Percentiles rank a stretch among this genome's conserved stretches.
Evolutionary conservation across 2,329 filamentous ascomycete genomes (phyloP).

Genomic region (Verticillium alfalfae): DNA sequence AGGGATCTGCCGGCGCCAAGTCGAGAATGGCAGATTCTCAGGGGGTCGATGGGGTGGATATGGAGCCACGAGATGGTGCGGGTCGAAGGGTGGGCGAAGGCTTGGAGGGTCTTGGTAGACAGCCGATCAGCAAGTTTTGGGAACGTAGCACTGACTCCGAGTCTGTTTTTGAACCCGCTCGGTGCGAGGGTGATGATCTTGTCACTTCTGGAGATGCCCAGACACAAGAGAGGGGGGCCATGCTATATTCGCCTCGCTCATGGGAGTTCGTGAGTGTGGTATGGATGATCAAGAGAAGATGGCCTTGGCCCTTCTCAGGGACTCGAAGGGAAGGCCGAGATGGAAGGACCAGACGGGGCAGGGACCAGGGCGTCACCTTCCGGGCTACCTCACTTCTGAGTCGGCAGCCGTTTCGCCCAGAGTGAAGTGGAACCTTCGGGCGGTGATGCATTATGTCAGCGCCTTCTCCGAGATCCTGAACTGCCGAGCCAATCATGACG

Average conservation of each 20-base stretch:
- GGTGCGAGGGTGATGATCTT: not conserved
- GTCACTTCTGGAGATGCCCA: not conserved
- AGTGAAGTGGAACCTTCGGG: not conserved
- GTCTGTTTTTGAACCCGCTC: not conserved
- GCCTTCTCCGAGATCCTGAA: not conserved
- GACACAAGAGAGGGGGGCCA: not conserved
- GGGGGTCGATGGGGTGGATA: not conserved
- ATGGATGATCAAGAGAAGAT: not conserved
- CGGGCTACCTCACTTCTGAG: not conserved
- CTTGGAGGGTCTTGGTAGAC: not conserved
- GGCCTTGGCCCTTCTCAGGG: no score
- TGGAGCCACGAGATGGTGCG: not conserved
- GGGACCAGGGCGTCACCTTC: not conserved
- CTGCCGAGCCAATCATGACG: not conserved
- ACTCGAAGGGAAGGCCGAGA: not conserved
- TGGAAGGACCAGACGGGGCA: not conserved
- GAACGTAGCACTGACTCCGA: not conserved
- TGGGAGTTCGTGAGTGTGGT: not conserved
- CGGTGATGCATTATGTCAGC: not conserved
- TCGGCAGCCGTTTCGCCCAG: not conserved
- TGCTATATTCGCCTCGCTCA: not conserved
- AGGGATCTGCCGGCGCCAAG: not conserved
- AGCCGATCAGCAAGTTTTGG: not conserved
- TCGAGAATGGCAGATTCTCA: not conserved
- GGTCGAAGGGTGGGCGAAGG: not conserved